These are phyloP conservation scores for Scutellaria galericulata DNA, from an alignment of 257 asterid species.

Conservation along the genomic window DNA sequence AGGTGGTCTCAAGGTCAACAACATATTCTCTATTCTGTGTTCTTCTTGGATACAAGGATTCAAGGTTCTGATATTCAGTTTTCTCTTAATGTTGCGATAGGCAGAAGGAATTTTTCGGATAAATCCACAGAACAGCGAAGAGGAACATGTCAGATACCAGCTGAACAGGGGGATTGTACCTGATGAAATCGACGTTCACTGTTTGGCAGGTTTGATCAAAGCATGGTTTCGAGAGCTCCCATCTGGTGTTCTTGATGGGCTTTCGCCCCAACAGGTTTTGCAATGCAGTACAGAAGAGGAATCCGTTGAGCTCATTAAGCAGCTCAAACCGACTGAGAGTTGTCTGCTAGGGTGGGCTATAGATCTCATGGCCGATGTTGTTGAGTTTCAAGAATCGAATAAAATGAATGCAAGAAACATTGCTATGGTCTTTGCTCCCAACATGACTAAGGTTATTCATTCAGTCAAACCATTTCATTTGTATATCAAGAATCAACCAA, in stretches of 20 bases:
- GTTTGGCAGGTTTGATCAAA: slow-evolving; percentile 85
- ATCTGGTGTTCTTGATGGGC: slow-evolving; percentile 82
- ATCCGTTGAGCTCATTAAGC: slow-evolving; percentile 61
- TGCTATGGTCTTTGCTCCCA: slow-evolving; percentile 94
- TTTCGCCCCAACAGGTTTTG: slow-evolving; percentile 72
- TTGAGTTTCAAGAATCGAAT: slow-evolving; percentile 71
- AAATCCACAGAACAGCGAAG: slow-evolving; percentile 84
- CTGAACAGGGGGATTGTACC: slow-evolving; percentile 84
- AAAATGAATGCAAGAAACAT: slow-evolving; percentile 92
- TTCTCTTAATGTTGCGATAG: slow-evolving; percentile 41
- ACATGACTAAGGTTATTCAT: slow-evolving; percentile 80
- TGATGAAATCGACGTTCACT: slow-evolving; percentile 75
- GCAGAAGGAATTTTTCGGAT: slow-evolving; percentile 94
- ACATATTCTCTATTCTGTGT: not conserved
- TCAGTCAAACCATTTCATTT: not conserved
- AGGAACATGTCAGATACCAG: slow-evolving; percentile 73
- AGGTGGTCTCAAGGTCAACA: slow-evolving; percentile 73
- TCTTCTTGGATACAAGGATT: not conserved
- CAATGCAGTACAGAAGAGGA: slow-evolving; percentile 70
- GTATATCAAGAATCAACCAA: not conserved
- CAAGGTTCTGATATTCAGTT: slow-evolving; percentile 4
- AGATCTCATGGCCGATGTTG: slow-evolving; percentile 96
- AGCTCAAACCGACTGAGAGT: slow-evolving; percentile 66
- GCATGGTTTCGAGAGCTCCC: slow-evolving; percentile 96
- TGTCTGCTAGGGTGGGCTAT: slow-evolving; percentile 85